phyloP scores from a whole-genome alignment of 495 filamentous ascomycete genomes.

The Neurospora sp. region DNA sequence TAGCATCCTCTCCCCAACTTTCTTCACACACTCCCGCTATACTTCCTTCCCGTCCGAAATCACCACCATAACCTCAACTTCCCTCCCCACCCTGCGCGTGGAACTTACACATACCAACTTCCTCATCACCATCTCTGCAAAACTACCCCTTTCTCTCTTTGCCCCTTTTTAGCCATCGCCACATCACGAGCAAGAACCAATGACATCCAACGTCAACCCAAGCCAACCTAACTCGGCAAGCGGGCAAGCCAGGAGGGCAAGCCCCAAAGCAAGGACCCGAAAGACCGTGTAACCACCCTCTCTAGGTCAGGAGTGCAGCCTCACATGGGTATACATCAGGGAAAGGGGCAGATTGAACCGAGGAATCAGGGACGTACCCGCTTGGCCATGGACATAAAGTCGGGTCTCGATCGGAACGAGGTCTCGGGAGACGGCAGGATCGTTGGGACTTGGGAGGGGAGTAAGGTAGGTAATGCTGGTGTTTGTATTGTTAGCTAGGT shows the following conservation, averaged over 20 bases:
- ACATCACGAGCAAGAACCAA: background rate
- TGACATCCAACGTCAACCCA: background rate
- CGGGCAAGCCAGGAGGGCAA: background rate
- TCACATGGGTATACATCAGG: background rate
- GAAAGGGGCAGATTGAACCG: background rate
- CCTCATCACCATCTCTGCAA: background rate
- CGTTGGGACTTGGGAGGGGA: background rate
- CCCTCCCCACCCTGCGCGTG: background rate
- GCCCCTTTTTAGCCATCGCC: background rate
- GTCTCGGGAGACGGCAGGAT: background rate
- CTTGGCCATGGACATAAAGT: background rate
- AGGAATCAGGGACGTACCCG: background rate
- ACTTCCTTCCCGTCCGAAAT: background rate
- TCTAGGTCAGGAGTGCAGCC: background rate
- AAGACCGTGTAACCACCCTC: background rate
- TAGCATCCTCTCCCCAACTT: background rate
- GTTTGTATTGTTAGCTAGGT: background rate
- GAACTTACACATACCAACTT: background rate
- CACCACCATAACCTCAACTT: background rate
- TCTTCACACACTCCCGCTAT: background rate
- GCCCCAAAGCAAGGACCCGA: background rate
- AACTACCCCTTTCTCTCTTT: background rate
- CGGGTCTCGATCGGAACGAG: background rate
- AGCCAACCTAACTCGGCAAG: background rate
- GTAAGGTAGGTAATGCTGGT: background rate